A percentile compares a stretch with the other conserved stretches of the same genome.
Conservation (phyloP, 352 stramenopile species). For the Phytophthora sp. region DNA sequence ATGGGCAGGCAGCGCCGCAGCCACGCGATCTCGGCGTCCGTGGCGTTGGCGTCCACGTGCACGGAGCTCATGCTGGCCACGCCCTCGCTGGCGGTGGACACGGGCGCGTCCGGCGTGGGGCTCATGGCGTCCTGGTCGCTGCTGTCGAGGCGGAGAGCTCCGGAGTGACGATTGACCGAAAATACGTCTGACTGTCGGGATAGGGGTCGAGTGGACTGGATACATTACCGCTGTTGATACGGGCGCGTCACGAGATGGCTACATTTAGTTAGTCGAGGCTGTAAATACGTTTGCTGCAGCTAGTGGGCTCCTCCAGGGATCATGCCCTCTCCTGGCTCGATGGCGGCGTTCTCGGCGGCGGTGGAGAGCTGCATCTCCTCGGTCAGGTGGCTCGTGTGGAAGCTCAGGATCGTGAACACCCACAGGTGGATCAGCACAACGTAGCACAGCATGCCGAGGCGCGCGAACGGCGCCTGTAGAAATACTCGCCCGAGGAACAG, state of each 20-base stretch:
- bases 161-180: background rate
- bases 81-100: slow-evolving; percentile 26
- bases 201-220: too few relatives aligned
- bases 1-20: slow-evolving; percentile 81
- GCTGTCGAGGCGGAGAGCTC: background rate
- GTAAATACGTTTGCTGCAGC: slow-evolving; percentile 2
- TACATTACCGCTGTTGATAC: background rate
- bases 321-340: slow-evolving; percentile 32
- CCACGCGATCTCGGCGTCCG: slow-evolving; percentile 69
- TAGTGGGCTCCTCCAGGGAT: slow-evolving; percentile 32
- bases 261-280: too few relatives aligned
- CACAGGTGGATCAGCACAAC: slow-evolving; percentile 84
- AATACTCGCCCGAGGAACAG: slow-evolving; percentile 84
- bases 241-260: too few relatives aligned
- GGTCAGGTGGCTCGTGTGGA: slow-evolving; percentile 87
- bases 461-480: slow-evolving; percentile 73
- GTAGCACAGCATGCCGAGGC: slow-evolving; percentile 79
- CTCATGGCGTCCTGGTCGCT: slow-evolving; percentile 31
- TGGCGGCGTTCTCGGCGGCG: slow-evolving; percentile 19
- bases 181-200: too few relatives aligned
- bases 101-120: slow-evolving; percentile 16
- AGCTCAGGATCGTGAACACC: slow-evolving; percentile 87
- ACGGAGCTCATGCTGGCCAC: slow-evolving; percentile 14
- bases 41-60: slow-evolving; percentile 25
- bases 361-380: slow-evolving; percentile 68